Base-by-base conservation (phyloP, 345 rosid genomes). In the Citrus maxima region DNA sequence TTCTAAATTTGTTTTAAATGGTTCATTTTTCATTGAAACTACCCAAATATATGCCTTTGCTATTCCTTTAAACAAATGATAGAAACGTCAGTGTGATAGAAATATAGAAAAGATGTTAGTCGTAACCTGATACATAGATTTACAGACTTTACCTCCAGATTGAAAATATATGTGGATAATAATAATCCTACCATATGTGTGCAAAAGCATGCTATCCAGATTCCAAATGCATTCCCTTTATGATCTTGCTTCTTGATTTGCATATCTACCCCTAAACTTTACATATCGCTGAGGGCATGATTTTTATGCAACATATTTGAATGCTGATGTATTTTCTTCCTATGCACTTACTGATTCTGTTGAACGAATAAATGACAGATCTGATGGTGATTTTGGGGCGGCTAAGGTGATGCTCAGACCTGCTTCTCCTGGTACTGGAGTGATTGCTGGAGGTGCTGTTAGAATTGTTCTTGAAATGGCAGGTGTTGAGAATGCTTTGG, bases 321-420 rank as follows among this genome's bases (percentile, higher is more conserved):
- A 22, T 63, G 70, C 32, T 18, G 7, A 75, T 30, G 22, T 46
- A 49, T 19, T 10, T 75, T 1, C 51, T 5, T 4, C 71, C 55
- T 63, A 56, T 27, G 21, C 30, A 4, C 30, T 55, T 54, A 10
- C 27, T 70, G 27, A 75, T 78, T 34, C 25, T 28, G 28, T 65
- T 56, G 40, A 28, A 65, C 34, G 42, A 79, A 59, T 70, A 56
- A 58, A 30, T 85, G 79, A 79, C 87, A 95, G 96, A 80, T 79
- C 98, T 28, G 96, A 92, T 2, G 98, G 96, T 14, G 91, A 91
- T 68, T 91, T 78, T 68, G 99, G 97, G 79, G 99, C 97, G 63
- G 98, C 97, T 0, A 88, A 81, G 84, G 98, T 95, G 89, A 95
- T 93, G 98, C 95, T 93, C 65, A 90, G 98, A 87, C 98, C 98